Conservation (phyloP, 176 grass and related monocot species). For the Carex scoparia region DNA sequence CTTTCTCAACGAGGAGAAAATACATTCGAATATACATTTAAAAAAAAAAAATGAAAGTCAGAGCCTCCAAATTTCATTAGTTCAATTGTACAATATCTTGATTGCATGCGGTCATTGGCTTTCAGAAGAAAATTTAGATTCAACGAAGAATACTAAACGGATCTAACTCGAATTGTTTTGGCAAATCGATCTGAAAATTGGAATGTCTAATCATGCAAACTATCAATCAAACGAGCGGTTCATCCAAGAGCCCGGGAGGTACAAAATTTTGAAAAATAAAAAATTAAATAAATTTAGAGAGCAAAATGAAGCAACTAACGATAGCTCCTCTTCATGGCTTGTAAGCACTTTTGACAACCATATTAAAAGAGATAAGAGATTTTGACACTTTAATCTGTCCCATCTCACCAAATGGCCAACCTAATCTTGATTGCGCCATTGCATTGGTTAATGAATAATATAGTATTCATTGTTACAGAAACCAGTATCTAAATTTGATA, state of each 20-base stretch:
- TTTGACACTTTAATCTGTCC: slow-evolving; percentile 23
- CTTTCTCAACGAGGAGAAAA: background rate
- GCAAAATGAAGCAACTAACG: slow-evolving; percentile 13
- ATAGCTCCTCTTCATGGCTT: slow-evolving; percentile 28
- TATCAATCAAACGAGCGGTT: slow-evolving; percentile 1
- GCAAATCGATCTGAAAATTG: slow-evolving; percentile 4
- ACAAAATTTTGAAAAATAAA: background rate
- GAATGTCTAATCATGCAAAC: background rate
- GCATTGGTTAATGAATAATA: background rate
- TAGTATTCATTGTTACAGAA: background rate
- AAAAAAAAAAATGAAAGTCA: too few species aligned
- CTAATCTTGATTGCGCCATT: slow-evolving; percentile 22
- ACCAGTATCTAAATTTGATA: background rate
- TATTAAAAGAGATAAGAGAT: background rate
- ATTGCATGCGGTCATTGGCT: too few species aligned
- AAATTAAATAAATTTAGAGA: background rate
- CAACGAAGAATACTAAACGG: background rate
- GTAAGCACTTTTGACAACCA: slow-evolving; percentile 17
- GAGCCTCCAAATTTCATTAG: background rate
- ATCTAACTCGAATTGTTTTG: background rate
- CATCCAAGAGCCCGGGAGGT: background rate
- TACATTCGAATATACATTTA: too few species aligned
- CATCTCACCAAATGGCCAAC: slow-evolving; percentile 23
- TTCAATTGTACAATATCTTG: background rate
- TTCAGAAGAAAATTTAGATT: background rate